Conservation (phyloP, 163 green algal genomes). For the Scenedesmus sp. region DNA sequence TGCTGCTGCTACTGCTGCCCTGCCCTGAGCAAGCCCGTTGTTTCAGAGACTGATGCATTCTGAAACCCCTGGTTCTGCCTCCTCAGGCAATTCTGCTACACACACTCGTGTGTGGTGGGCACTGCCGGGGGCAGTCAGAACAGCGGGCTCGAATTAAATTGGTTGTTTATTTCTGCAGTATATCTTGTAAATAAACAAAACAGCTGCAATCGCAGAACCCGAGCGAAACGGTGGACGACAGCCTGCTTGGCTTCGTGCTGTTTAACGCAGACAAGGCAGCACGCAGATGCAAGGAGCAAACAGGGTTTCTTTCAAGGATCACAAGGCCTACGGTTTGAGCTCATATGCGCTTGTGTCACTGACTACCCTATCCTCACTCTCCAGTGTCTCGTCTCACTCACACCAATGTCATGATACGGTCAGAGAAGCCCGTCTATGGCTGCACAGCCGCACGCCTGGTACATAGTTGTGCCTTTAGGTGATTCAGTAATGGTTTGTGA, state of each 20-base stretch:
- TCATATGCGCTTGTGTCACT: not conserved
- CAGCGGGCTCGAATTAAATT: not conserved
- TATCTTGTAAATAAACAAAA: too few species aligned
- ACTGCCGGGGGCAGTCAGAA: not conserved
- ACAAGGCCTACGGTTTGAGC: not conserved
- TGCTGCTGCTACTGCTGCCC: conserved; percentile 1
- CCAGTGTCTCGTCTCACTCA: not conserved
- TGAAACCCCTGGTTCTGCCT: not conserved
- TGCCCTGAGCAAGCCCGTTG: not conserved
- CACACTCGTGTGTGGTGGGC: conserved; percentile 11
- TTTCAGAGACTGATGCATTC: not conserved
- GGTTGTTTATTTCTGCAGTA: too few species aligned
- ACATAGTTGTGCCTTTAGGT: too few species aligned
- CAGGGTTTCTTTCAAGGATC: too few species aligned
- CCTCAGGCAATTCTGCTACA: not conserved
- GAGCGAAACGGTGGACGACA: too few species aligned
- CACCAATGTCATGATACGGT: not conserved
- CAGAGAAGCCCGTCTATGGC: not conserved
- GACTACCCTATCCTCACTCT: not conserved
- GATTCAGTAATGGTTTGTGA: too few species aligned
- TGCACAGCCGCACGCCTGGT: not conserved
- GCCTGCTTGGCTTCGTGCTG: too few species aligned
- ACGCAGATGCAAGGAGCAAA: too few species aligned
- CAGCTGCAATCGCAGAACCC: too few species aligned
- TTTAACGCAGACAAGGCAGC: too few species aligned